Evolutionary conservation across 306 rosid genomes (phyloP).

Genomic region (Cucumis hystrix): DNA sequence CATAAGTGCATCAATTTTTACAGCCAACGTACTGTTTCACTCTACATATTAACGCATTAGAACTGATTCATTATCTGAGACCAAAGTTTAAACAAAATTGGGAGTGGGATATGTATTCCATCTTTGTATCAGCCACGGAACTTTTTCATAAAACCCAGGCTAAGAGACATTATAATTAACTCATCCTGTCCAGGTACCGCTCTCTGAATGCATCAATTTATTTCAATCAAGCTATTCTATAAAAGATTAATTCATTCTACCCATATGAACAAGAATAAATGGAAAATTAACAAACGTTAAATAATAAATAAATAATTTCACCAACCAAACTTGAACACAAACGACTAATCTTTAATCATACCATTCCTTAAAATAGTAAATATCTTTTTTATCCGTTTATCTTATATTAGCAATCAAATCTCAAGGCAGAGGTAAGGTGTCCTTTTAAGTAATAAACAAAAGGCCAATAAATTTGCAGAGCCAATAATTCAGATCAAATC

Average conservation of each 20-base stretch:
- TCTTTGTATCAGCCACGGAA: background rate
- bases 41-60: background rate
- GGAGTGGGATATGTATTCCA: background rate
- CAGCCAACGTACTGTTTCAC: background rate
- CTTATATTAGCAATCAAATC: background rate
- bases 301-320: background rate
- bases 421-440: background rate
- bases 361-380: background rate
- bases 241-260: no score
- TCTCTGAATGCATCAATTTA: background rate
- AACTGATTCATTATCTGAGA: background rate
- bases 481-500: background rate
- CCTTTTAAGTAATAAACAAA: background rate
- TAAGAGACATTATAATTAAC: background rate
- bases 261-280: background rate
- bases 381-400: background rate
- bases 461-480: background rate
- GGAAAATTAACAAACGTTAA: background rate
- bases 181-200: background rate
- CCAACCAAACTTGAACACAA: background rate
- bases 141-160: background rate
- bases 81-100: background rate
- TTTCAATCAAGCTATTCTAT: background rate
- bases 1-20: background rate
- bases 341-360: background rate